Evolutionary conservation across 129 eudicot species (phyloP).

Genomic region (Lactuca sativa): DNA sequence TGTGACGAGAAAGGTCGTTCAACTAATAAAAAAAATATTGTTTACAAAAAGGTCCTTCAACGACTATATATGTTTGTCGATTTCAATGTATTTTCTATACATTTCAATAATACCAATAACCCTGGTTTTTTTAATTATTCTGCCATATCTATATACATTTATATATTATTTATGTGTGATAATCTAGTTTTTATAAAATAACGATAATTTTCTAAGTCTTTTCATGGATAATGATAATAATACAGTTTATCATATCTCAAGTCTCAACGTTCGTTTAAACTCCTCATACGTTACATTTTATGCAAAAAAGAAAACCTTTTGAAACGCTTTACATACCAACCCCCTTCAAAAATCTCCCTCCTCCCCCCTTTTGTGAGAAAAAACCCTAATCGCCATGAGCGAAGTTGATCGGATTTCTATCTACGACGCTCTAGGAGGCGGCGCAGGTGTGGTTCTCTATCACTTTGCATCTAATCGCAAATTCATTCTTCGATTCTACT

Average conservation of each 20-base stretch:
- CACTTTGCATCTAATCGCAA: background rate
- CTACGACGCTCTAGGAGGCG: constrained; percentile 77
- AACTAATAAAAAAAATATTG: too few species aligned
- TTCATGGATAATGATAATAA: too few species aligned
- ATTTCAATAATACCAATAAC: too few species aligned
- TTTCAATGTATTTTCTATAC: too few species aligned
- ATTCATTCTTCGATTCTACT: constrained; percentile 1
- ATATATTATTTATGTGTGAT: too few species aligned
- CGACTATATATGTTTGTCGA: too few species aligned
- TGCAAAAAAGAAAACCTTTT: background rate
- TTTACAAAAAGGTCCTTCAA: too few species aligned
- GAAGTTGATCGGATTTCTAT: constrained; percentile 57
- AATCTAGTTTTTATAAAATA: too few species aligned
- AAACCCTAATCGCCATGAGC: constrained; percentile 65
- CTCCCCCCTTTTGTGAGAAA: constrained; percentile 10
- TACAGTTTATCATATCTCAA: background rate
- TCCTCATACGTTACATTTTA: constrained; percentile 30
- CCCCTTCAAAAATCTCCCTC: constrained; percentile 35
- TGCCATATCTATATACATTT: too few species aligned
- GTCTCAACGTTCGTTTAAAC: background rate
- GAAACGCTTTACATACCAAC: constrained; percentile 30
- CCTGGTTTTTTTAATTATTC: too few species aligned
- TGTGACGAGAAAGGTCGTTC: too few species aligned
- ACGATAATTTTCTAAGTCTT: too few species aligned
- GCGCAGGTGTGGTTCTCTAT: constrained; percentile 47